Base-by-base conservation (phyloP, 345 rosid genomes). In the Melaleuca quinquenervia region DNA sequence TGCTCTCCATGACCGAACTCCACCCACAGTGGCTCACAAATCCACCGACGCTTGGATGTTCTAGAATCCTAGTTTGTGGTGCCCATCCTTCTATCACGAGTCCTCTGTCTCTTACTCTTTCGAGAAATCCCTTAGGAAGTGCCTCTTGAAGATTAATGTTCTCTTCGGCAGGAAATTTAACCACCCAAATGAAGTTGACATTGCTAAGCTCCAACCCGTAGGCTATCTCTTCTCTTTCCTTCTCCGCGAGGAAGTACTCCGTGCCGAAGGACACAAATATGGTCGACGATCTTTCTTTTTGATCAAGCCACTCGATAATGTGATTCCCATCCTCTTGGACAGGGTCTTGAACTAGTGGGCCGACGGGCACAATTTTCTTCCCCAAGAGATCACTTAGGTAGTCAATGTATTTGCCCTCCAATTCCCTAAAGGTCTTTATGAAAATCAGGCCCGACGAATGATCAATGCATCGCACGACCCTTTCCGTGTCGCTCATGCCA, bases 251-350 rank as follows among this genome's bases (percentile, higher is more conserved):
- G 86, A 87, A 91, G 32, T 84, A 88, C 83, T 91, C 93, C 2
- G 87, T 89, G 32, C 92, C 91, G 15, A 87, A 92, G 2, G 93
- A 91, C 51, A 86, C 90, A 52, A 90, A 88, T 45, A 90, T 82
- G 1, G 88, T 84, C 11, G 91, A 91, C 6, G 64, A 54, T 70
- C 10, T 24, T 18, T 54, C 74, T 55, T 88, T 91, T 82, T 83
- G 36, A 82, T 80, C 50, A n/a, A 91, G 90, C 92, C 91, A 92
- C 60, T 87, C 85, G 3, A 87, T 56, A 56, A 88, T 82, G 36
- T 78, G 27, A 29, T 36, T 62, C 24, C 56, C 84, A 36, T 86
- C 82, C 22, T 82, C 84, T 7, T 53, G 29, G 4, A 11, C 10
- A 3, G 83, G 52, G 26, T 83, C 88, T 85, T 82, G 89, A 51